Evolutionary conservation across 257 asterid genomes (phyloP), one percentile per base, ranked within the genome.

Genomic region (Solanum verrucosum): DNA sequence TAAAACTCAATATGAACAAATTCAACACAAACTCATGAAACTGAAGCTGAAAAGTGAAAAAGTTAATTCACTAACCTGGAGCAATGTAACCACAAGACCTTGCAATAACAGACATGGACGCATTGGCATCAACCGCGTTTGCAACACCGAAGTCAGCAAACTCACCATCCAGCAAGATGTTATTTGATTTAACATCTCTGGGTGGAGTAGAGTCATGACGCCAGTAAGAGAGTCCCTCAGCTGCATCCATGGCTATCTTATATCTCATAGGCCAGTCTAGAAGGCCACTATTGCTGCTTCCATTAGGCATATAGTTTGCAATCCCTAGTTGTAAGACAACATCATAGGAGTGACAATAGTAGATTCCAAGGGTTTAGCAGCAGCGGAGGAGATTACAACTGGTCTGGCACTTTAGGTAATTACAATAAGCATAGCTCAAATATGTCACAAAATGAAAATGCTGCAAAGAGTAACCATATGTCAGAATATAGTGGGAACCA

Each of bases 41-140:
- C 23, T 75, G 29, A 38, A 75, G 23, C 83, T 23, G 59, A 52
- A 75, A 75, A 37, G 20, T 77, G 84, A 11, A 27, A 40, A 67
- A 38, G 71, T 86, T 40, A 46, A 37, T 85, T 27, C 9, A 85
- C 49, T 65, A 15, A 97, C 99, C 98, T 90, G 99, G 99, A 15
- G 98, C 98, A 81, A 97, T 97, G 90, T 97, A 97, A 15, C 99
- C 99, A 77, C 98, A 93, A 81, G 98, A 97, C 7, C 99, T 98
- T 23, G 98, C 99, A 89, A 97, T 97, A 21, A 91, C 97, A 20
- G 98, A 97, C 99, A 95, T 95, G 29, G 98, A 94, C 27, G 93
- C 95, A 83, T 84, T 93, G 1, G 90, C 88, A 90, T 95, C 97
- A 18, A 96, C 95, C 21, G 70, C 95, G 91, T 96, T 97, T 5